Evolutionary conservation across 2,329 filamentous ascomycete species (phyloP).

Genomic region (Thielaviopsis cerberus): DNA sequence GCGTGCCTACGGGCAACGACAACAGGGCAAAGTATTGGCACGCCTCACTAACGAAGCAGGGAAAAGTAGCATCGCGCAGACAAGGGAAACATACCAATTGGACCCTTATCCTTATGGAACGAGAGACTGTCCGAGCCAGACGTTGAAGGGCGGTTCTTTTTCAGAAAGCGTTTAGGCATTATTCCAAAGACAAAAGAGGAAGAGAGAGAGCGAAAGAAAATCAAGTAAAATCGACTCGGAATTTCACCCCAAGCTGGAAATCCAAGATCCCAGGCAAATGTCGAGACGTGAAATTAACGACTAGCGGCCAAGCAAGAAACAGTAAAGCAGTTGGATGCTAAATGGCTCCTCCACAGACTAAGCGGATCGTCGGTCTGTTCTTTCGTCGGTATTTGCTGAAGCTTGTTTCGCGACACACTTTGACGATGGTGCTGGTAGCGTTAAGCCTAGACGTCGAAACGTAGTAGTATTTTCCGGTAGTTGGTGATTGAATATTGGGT

Average conservation of each 20-base stretch:
- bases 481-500: not conserved
- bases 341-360: not conserved
- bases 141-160: conserved; percentile 10
- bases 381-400: not conserved
- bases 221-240: not conserved
- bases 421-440: not conserved
- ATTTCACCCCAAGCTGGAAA: not conserved
- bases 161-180: conserved; percentile 11
- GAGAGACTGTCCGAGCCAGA: conserved; percentile 3
- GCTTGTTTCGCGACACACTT: not conserved
- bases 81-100: conserved; percentile 7
- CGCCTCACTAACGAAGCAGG: not conserved
- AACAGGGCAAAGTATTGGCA: not conserved
- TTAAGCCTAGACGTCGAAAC: not conserved
- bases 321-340: not conserved
- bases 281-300: not conserved
- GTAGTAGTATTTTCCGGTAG: not conserved
- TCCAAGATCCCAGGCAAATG: not conserved
- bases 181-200: conserved; percentile 3
- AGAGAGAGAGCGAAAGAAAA: conserved; percentile 2
- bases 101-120: conserved; percentile 4
- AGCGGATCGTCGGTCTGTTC: not conserved
- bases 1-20: not conserved
- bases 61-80: not conserved
- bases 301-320: not conserved